Evolutionary conservation across 805 yeast genomes (phyloP), one percentile per base, ranked within the genome.

Genomic region (Saccharomycopsis malanga): DNA sequence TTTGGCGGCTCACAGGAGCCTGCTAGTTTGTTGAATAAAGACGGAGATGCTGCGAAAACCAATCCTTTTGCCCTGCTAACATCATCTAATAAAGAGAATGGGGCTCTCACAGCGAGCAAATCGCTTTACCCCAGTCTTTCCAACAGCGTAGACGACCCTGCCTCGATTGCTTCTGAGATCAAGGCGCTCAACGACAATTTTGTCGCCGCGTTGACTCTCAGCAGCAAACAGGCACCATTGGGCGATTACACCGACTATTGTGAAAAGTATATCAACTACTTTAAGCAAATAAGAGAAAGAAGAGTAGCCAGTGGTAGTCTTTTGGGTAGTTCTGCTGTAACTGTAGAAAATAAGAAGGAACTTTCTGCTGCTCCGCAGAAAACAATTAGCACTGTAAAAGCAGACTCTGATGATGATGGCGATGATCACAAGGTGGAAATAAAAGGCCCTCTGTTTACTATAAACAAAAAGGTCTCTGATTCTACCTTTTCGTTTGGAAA

Each of bases 101-200:
- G 30, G 7, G 12, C 12, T 27, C 30, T 27, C 30, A 27, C 30
- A 27, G 7, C 30, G 30, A 27, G 30, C 30, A 27, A 27, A 27
- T 12, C 30, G 30, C 30, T 27, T 12, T 27, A 27, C 12, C 30
- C 30, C 7, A 27, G 10, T 27, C 12, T 27, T 7, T 9, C 10
- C 30, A 7, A 27, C 10, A 27, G 30, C 30, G 7, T 12, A 7
- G 12, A 9, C 12, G 30, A 9, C 30, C 30, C 30, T 9, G 12
- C 7, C 10, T 27, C 30, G 7, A 49, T 43, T 15, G 54, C 54
- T 4, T 49, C 54, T 3, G 47, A 48, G 29, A 46, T 52, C 10
- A 52, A 52, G 23, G 54, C 54, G 4, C 41, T 52, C n/a, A 52
- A 52, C 32, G 54, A 52, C 12, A 52, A 52, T 30, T 52, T 52